Base-by-base conservation (phyloP, 108 stramenopile species). In the Parmales sp. region DNA sequence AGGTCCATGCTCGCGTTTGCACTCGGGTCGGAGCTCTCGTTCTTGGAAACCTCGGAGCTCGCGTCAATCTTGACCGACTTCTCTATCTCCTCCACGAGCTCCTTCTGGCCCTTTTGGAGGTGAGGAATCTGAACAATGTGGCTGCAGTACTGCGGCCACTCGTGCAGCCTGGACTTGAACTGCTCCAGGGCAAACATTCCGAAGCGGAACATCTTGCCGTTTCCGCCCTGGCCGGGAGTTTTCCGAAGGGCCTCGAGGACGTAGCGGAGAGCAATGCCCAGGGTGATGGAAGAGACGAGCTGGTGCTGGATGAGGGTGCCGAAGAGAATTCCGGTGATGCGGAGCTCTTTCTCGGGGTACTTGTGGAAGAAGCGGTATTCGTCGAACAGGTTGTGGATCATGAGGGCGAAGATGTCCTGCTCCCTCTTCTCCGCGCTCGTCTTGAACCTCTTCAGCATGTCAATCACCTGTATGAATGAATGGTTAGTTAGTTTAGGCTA, bases 131-230 rank as follows among this genome's bases (percentile, higher is more conserved):
- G 91, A 36, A 97, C 92, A 76, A 99, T 91, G 78, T 95, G 96
- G 18, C 90, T 91, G 75, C 95, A 96, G 76, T 96, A 96, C 76
- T 98, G 97, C 1, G 97, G 97, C 97, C 97, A 98, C 81, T 97
- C 98, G 51, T 90, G 86, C 19, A 96, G 83, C 19, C 94, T 84
- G 23, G 83, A 84, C 80, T 95, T 94, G 78, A 97, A 95, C 76
- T 96, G 94, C 71, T 99, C 96, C 63, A 97, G 74, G 7, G 98
- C 95, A 78, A 95, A 92, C 91, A 97, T 94, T 31, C 98, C 96
- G 69, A 99, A 99, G 16, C 92, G 80, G 76, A 97, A 99, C 95
- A 96, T 95, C 66, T 97, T 97, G 4, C 92, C 92, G 64, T 82
- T 89, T 37, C 43, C 37, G 5, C 79, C 77, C 4, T 54, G 76